Evolutionary conservation across 1,284 basidiomycete genomes (phyloP).

Genomic region (Vanrija humicola): DNA sequence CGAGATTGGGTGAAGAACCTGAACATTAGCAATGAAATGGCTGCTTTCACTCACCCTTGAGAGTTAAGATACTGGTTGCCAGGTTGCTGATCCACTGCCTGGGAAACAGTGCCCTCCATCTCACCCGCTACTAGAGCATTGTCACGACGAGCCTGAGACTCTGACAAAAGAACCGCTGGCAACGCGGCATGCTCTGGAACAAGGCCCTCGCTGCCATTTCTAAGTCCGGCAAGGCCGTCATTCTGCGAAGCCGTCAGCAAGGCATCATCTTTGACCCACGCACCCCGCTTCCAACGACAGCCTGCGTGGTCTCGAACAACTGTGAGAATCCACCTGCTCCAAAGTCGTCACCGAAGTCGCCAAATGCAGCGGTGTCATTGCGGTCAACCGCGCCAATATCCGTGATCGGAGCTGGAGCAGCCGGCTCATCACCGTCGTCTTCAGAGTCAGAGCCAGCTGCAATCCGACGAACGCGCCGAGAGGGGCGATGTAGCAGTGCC

Average conservation of each 20-base stretch:
- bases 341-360: constrained; percentile 25
- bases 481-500: neutral
- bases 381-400: neutral
- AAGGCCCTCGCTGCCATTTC: constrained; percentile 17
- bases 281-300: neutral
- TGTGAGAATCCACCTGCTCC: constrained; percentile 39
- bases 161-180: constrained; percentile 33
- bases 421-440: neutral
- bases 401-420: neutral
- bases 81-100: constrained; percentile 8
- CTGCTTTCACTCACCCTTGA: constrained; percentile 27
- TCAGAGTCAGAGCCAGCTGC: neutral
- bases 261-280: neutral
- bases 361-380: neutral
- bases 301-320: constrained; percentile 39
- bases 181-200: constrained; percentile 28
- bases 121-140: constrained; percentile 39
- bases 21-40: neutral
- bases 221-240: constrained; percentile 33
- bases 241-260: neutral
- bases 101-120: constrained; percentile 22
- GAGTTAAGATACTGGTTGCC: constrained; percentile 38
- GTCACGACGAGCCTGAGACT: constrained; percentile 39
- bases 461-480: neutral
- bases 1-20: constrained; percentile 45